Base-by-base conservation (phyloP, 345 rosid genomes). In the Clarkia xantiana region DNA sequence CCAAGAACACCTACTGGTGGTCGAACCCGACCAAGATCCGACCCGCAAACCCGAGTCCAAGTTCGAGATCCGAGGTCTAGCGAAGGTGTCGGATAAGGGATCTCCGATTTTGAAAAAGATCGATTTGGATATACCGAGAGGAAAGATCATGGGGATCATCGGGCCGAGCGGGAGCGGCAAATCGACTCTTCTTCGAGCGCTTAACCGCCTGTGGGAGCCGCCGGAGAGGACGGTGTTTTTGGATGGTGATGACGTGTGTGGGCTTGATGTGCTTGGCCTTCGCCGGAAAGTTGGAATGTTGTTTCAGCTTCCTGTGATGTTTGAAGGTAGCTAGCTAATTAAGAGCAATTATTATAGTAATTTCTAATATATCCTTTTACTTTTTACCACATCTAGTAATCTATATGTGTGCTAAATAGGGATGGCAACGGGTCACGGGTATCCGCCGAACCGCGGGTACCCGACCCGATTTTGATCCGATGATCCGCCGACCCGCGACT, bases 101-200 rank as follows among this genome's bases (percentile, higher is more conserved):
- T 49, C 46, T 53, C 57, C 57, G 50, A 81, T 86, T 10, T 62
- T 90, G 44, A 68, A 40, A 29, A 82, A 80, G 17, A 52, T 90
- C 36, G 45, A 76, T 4, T 22, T 83, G 51, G 79, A 76, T 25
- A 62, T 86, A 42, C 86, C 86, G 0, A 69, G 63, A 51, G 94
- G 91, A 7, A 54, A 68, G 67, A 60, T 90, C 56, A 51, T 86
- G 1, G 97, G 97, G 10, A 77, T 90, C 62, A 81, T 90, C 13
- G 97, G 95, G 10, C 97, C 97, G 0, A 90, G 97, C 54, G 97
- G 97, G 14, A 81, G 95, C 14, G 97, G 95, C 12, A 90, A 90
- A 57, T 90, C 97, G 20, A 89, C 95, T 53, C 54, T 85, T 13
- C 51, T 89, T 10, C 66, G 95, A 56, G 80, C 94, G 1, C 72